These are phyloP conservation scores for Deakozyma indianensis DNA, from an alignment of 805 yeast species.

Conservation along the genomic window DNA sequence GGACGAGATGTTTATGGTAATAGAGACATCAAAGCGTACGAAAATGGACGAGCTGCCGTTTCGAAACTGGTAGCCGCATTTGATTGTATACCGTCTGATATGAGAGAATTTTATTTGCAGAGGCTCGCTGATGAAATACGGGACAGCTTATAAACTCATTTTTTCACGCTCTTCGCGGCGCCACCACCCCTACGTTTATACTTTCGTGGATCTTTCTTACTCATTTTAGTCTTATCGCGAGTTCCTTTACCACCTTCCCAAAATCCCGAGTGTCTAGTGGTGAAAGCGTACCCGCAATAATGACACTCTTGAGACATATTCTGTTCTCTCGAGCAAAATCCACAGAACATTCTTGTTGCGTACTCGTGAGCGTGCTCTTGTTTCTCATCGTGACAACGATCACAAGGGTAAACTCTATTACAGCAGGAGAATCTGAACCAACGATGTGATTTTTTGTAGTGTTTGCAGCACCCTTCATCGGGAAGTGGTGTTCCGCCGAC, in stretches of 20 bases:
- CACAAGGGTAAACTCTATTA: slow-evolving; percentile 27
- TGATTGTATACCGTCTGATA: slow-evolving; percentile 15
- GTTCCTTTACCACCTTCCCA: slow-evolving; percentile 34
- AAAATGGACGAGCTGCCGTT: slow-evolving; percentile 17
- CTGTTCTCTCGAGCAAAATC: slow-evolving; percentile 28
- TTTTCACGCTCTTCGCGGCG: not conserved
- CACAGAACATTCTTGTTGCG: slow-evolving; percentile 28
- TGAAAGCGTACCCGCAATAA: slow-evolving; percentile 24
- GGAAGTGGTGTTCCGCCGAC: slow-evolving; percentile 26
- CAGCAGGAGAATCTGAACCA: slow-evolving; percentile 32
- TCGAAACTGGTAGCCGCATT: slow-evolving; percentile 13
- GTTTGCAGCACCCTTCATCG: slow-evolving; percentile 24
- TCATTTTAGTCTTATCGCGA: slow-evolving; percentile 25
- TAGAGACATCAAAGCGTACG: slow-evolving; percentile 22
- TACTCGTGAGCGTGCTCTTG: slow-evolving; percentile 23
- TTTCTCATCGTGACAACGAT: slow-evolving; percentile 26
- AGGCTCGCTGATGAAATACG: slow-evolving; percentile 21
- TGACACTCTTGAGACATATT: slow-evolving; percentile 21
- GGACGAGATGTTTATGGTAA: slow-evolving; percentile 26
- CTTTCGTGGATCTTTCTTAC: slow-evolving; percentile 28
- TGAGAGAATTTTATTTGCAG: slow-evolving; percentile 17
- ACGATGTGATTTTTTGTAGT: slow-evolving; percentile 25
- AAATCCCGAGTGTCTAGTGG: slow-evolving; percentile 21
- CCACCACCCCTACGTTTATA: slow-evolving; percentile 14
- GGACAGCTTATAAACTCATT: too few species aligned